Evolutionary conservation across 352 stramenopile genomes (phyloP).

Genomic region (Aphanomyces stellatus): DNA sequence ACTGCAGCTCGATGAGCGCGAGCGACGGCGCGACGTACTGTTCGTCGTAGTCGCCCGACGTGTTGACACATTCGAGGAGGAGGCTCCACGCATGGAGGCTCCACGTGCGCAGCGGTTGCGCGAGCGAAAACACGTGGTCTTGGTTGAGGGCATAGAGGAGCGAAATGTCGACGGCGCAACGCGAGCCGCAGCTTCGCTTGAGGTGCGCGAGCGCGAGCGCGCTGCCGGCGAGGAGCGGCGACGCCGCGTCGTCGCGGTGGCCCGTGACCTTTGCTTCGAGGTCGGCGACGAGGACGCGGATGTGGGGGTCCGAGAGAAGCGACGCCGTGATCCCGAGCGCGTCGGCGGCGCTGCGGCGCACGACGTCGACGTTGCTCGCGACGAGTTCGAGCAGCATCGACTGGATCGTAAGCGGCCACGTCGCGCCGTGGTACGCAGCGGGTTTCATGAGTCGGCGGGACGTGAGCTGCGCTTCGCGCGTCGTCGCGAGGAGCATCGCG

Average conservation of each 20-base stretch:
- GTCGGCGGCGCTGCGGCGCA: conserved; percentile 67
- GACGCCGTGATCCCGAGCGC: conserved; percentile 49
- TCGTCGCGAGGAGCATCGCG: conserved; percentile 57
- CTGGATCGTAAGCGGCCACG: conserved; percentile 69
- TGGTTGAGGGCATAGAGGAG: conserved; percentile 63
- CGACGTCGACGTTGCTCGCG: conserved; percentile 42
- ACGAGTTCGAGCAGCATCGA: conserved; percentile 77
- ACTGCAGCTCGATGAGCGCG: conserved; percentile 61
- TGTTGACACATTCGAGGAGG: conserved; percentile 67
- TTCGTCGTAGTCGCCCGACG: conserved; percentile 68
- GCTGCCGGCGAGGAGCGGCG: conserved; percentile 44
- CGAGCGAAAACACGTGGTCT: conserved; percentile 31
- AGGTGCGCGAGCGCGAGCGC: conserved; percentile 74
- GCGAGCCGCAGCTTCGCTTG: conserved; percentile 65
- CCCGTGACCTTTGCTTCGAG: neutral
- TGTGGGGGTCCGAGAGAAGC: conserved; percentile 39
- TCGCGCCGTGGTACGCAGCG: conserved; percentile 18
- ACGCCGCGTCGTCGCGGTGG: conserved; percentile 19
- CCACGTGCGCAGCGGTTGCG: conserved; percentile 73
- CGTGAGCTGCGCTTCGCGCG: conserved; percentile 39
- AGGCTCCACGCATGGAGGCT: conserved; percentile 79
- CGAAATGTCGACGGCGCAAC: conserved; percentile 60
- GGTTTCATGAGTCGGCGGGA: conserved; percentile 10
- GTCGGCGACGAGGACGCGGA: conserved; percentile 24
- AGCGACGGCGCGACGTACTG: conserved; percentile 70